Evolutionary conservation across 1,284 basidiomycete species (phyloP), one percentile per base, ranked within the genome.

Genomic region (Farysia itapuensis): DNA sequence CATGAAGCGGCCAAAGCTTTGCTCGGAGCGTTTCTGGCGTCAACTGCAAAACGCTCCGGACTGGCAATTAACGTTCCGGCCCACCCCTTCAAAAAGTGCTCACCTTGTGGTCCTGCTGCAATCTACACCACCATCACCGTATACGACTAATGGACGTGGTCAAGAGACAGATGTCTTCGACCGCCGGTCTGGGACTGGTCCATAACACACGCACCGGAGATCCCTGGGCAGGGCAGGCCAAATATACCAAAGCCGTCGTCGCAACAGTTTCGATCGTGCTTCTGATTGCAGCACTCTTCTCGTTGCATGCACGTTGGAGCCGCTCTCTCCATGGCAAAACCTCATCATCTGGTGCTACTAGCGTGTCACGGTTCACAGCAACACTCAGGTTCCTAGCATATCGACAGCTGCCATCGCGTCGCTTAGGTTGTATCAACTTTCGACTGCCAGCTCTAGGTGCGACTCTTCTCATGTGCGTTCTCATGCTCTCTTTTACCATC

Each of bases 401-500:
- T 19, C 49, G 50, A 25, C 31, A 22, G 20, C 32, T 50, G 26
- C 50, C 49, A 3, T 35, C 45, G 9, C 43, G 37, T 35, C 49
- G 57, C 2, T 6, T 53, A 15, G 58, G 40, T 4, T 21, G 39
- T 21, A 39, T 64, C 49, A 53, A 53, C 34, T 43, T 64, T 15
- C 45, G 54, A 4, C 33, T 64, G n/a, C 60, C 60, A 0, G 60
- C 43, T 0, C 51, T 64, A 7, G 60, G 60, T 4, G 60, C 54
- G 6, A 59, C 60, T 1, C 24, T 64, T 24, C 31, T 38, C 7
- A 37, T 64, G 16, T 34, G 41, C 15, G 60, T 49, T 15, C 49
- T 64, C 23, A 64, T 64, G 60, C 46, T 54, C 7, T 44, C 49
- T 18, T 50, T 64, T 30, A 59, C 60, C 28, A 43, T 51, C 22